These are phyloP conservation scores for Penicillium sp. DNA, from an alignment of 2,329 filamentous ascomycete genomes.

Conservation along the genomic window DNA sequence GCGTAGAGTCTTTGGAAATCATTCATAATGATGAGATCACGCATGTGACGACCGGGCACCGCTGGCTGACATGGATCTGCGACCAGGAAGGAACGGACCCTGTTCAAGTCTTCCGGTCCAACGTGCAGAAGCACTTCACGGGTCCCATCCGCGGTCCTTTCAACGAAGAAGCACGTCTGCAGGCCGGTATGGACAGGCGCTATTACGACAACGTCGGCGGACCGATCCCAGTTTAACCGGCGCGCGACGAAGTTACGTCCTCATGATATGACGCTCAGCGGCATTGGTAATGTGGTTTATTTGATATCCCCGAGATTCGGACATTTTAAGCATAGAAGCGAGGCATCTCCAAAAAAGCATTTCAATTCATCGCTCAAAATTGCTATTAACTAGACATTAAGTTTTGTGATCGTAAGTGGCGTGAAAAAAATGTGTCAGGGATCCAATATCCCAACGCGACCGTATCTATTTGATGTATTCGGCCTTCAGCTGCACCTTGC, in stretches of 20 bases:
- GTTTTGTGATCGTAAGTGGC: background rate
- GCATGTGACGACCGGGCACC: conserved; percentile 51
- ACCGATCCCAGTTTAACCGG: background rate
- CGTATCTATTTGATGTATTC: conserved; percentile 27
- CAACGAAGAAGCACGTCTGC: conserved; percentile 46
- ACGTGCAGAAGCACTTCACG: conserved; percentile 47
- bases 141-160: conserved; percentile 49
- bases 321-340: background rate
- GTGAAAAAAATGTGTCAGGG: background rate
- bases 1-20: conserved; percentile 44
- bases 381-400: conserved; percentile 6
- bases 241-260: background rate
- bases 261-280: conserved; percentile 5
- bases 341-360: background rate
- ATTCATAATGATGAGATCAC: conserved; percentile 55
- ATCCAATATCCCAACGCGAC: conserved; percentile 2
- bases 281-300: conserved; percentile 2
- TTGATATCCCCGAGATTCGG: conserved; percentile 8
- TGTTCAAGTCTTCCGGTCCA: conserved; percentile 48
- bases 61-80: conserved; percentile 53
- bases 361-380: conserved; percentile 5
- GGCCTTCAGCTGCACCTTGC: conserved; percentile 32
- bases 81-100: conserved; percentile 49
- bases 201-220: conserved; percentile 41
- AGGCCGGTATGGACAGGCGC: conserved; percentile 48